Conservation (phyloP, 1,139 yeast species). For the Insectozyma bohioensis region DNA sequence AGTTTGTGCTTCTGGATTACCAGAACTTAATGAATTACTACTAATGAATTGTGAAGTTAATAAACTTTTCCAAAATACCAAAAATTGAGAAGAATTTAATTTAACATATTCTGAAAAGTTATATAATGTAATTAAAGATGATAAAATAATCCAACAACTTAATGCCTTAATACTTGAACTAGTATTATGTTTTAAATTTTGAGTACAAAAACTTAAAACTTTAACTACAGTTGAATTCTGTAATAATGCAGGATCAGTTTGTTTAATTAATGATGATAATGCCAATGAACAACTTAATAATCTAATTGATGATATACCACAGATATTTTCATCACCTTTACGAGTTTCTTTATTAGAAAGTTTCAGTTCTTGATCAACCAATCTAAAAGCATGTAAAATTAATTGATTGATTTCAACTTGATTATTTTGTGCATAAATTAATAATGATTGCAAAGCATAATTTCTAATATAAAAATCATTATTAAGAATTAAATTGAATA, state of each 20-base stretch:
- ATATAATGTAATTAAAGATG: constrained; percentile 76
- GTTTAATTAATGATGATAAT: constrained; percentile 38
- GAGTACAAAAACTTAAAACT: constrained; percentile 49
- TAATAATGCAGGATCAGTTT: constrained; percentile 35
- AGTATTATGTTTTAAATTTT: constrained; percentile 41
- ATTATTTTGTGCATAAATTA: constrained; percentile 31
- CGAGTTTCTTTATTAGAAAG: constrained; percentile 17
- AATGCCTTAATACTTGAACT: constrained; percentile 24
- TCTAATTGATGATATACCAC: constrained; percentile 22
- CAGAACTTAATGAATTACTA: constrained; percentile 21
- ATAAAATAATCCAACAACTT: constrained; percentile 68
- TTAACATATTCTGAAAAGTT: constrained; percentile 57
- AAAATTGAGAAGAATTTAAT: constrained; percentile 71
- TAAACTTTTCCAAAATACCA: constrained; percentile 81
- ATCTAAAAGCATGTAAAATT: constrained; percentile 31
- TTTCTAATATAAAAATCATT: constrained; percentile 36
- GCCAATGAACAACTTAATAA: constrained; percentile 37
- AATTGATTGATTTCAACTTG: constrained; percentile 39
- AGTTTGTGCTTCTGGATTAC: constrained; percentile 23
- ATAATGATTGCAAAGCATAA: constrained; percentile 34
- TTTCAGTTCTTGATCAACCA: constrained; percentile 35
- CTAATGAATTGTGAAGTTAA: constrained; percentile 54
- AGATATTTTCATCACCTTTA: constrained; percentile 24
- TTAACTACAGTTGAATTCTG: constrained; percentile 45
- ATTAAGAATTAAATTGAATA: constrained; percentile 35